These are phyloP conservation scores for Plantago ovata DNA, from an alignment of 257 asterid species.

Conservation along the genomic window DNA sequence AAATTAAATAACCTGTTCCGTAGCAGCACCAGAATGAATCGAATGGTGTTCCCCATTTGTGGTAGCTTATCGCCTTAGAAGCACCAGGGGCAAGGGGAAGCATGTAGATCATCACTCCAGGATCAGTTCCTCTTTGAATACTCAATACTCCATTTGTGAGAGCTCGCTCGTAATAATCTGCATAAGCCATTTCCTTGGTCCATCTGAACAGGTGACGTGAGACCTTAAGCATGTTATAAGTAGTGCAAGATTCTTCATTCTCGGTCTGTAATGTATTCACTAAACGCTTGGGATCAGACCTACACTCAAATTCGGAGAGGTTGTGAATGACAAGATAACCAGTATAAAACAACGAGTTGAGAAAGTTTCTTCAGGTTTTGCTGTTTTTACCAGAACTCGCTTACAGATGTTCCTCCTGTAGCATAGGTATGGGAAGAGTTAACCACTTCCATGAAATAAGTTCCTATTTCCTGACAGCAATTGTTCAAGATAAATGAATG, in stretches of 20 bases:
- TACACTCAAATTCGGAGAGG: slow-evolving; percentile 19
- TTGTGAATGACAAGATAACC: background rate
- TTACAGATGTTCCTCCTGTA: slow-evolving; percentile 86
- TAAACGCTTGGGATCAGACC: slow-evolving; percentile 77
- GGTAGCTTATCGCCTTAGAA: slow-evolving; percentile 76
- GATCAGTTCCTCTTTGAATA: slow-evolving; percentile 86
- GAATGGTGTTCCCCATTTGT: slow-evolving; percentile 73
- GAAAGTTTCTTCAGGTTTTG: background rate
- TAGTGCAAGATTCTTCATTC: slow-evolving; percentile 89
- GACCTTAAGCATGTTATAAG: slow-evolving; percentile 97
- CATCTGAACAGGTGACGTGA: slow-evolving; percentile 81
- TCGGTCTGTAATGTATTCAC: slow-evolving; percentile 52
- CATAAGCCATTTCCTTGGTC: slow-evolving; percentile 85
- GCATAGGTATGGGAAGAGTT: slow-evolving; percentile 90
- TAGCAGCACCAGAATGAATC: slow-evolving; percentile 95
- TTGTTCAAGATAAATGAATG: slow-evolving; percentile 3
- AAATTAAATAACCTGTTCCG: slow-evolving; percentile 83
- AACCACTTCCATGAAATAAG: slow-evolving; percentile 69
- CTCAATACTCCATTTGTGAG: slow-evolving; percentile 83
- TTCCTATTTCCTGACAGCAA: slow-evolving; percentile 63
- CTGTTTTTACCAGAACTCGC: slow-evolving; percentile 64
- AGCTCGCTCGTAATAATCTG: slow-evolving; percentile 89
- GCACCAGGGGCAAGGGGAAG: slow-evolving; percentile 70
- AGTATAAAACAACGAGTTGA: no score
- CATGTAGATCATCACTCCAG: slow-evolving; percentile 92